phyloP scores from a whole-genome alignment of 2,329 filamentous ascomycete species.

The Lachnellula subtilissima region DNA sequence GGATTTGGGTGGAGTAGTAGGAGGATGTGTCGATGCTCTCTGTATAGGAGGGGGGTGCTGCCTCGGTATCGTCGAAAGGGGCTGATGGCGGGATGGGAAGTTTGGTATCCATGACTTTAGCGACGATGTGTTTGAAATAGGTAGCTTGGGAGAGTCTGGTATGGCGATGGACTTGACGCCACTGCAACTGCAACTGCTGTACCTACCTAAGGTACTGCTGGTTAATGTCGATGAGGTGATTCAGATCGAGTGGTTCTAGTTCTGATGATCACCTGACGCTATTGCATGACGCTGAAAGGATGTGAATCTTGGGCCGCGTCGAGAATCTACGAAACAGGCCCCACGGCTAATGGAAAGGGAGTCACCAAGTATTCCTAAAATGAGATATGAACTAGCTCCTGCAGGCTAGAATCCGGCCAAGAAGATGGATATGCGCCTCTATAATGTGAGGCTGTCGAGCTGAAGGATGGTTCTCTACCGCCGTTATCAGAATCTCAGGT shows the following conservation, averaged over 20 bases:
- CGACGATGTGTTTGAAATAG: not conserved
- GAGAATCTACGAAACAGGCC: not conserved
- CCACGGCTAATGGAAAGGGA: not conserved
- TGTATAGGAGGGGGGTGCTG: constrained; percentile 23
- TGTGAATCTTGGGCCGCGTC: not conserved
- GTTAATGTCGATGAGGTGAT: not conserved
- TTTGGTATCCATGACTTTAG: constrained; percentile 21
- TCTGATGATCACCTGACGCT: not conserved
- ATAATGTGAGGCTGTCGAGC: not conserved
- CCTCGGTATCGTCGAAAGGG: constrained; percentile 8
- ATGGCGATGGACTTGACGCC: not conserved
- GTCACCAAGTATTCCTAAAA: not conserved
- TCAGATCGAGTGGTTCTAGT: not conserved
- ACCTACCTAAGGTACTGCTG: not conserved
- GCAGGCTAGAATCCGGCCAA: not conserved
- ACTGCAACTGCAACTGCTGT: not conserved
- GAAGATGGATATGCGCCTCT: not conserved
- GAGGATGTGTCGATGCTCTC: constrained; percentile 15
- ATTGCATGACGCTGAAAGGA: not conserved
- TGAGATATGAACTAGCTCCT: not conserved
- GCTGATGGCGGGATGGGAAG: not conserved
- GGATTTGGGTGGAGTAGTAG: constrained; percentile 25
- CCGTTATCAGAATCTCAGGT: too few species aligned
- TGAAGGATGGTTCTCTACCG: too few species aligned
- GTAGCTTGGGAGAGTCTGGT: not conserved